phyloP scores from a whole-genome alignment of 2,329 filamentous ascomycete genomes.

The Lachnellula occidentalis region DNA sequence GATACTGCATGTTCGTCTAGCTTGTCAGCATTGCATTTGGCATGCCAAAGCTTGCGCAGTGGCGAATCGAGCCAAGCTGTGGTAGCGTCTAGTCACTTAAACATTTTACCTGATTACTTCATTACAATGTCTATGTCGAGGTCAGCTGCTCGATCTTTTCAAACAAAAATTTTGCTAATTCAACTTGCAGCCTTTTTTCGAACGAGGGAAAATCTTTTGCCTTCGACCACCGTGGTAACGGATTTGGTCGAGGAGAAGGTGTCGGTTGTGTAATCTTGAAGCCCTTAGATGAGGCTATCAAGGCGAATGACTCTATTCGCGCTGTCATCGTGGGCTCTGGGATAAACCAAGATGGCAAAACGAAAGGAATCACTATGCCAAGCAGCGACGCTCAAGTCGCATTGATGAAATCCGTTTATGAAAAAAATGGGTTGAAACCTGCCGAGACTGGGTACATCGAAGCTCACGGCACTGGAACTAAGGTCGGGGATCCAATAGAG shows the following conservation, averaged over 20 bases:
- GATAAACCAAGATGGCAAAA: constrained; percentile 42
- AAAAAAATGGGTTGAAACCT: constrained; percentile 12
- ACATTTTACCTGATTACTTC: constrained; percentile 29
- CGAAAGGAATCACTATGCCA: constrained; percentile 41
- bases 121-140: constrained; percentile 15
- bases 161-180: constrained; percentile 23
- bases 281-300: constrained; percentile 41
- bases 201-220: constrained; percentile 35
- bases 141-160: neutral
- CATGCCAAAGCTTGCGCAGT: constrained; percentile 44
- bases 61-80: constrained; percentile 39
- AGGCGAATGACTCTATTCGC: constrained; percentile 38
- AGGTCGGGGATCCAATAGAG: constrained; percentile 27
- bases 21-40: constrained; percentile 49
- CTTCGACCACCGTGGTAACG: constrained; percentile 52
- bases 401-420: constrained; percentile 20
- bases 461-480: constrained; percentile 27
- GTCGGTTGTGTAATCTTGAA: constrained; percentile 56
- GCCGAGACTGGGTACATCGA: constrained; percentile 22
- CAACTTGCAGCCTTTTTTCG: constrained; percentile 25
- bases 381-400: constrained; percentile 38
- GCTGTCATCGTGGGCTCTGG: constrained; percentile 39
- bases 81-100: constrained; percentile 37
- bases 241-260: constrained; percentile 61
- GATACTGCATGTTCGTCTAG: constrained; percentile 52